Percentiles rank a stretch among this genome's conserved stretches.
Conservation (phyloP, 2,329 filamentous ascomycete species). For the Metarhizium sp. region DNA sequence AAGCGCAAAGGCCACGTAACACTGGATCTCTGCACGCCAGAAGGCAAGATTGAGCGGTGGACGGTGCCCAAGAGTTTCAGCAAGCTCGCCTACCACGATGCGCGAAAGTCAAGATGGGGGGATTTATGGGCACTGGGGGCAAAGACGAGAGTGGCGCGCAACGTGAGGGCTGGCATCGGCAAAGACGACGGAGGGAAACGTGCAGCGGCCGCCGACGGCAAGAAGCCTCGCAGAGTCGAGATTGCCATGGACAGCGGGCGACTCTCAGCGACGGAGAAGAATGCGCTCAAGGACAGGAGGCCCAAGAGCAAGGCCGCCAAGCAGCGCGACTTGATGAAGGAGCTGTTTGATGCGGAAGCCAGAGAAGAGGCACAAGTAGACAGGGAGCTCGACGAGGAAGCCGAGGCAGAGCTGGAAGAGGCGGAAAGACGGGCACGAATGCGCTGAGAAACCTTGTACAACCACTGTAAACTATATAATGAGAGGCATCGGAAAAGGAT, state of each 20-base stretch:
- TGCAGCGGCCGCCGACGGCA: slow-evolving; percentile 23
- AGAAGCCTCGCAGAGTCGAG: slow-evolving; percentile 30
- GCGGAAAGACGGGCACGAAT: background rate
- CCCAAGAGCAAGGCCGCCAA: slow-evolving; percentile 31
- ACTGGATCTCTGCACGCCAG: slow-evolving; percentile 82
- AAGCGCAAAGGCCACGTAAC: slow-evolving; percentile 85
- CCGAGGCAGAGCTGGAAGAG: slow-evolving; percentile 15
- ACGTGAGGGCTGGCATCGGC: slow-evolving; percentile 48
- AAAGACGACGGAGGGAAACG: slow-evolving; percentile 38
- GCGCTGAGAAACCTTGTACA: slow-evolving; percentile 1
- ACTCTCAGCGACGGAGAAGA: slow-evolving; percentile 28
- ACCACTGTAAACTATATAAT: background rate
- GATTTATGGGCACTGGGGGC: slow-evolving; percentile 93
- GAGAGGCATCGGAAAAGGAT: background rate
- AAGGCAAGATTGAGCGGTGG: slow-evolving; percentile 84
- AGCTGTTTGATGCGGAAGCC: slow-evolving; percentile 27
- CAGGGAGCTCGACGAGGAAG: slow-evolving; percentile 22
- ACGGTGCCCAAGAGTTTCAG: slow-evolving; percentile 76
- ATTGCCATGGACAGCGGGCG: slow-evolving; percentile 24
- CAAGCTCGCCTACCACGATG: slow-evolving; percentile 79
- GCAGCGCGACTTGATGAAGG: slow-evolving; percentile 28
- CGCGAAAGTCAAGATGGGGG: slow-evolving; percentile 83
- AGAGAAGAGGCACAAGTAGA: slow-evolving; percentile 20
- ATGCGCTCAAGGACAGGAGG: slow-evolving; percentile 24
- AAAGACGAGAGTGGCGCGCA: slow-evolving; percentile 64